Base-by-base conservation (phyloP, 306 rosid species). In the Acacia acuminata region DNA sequence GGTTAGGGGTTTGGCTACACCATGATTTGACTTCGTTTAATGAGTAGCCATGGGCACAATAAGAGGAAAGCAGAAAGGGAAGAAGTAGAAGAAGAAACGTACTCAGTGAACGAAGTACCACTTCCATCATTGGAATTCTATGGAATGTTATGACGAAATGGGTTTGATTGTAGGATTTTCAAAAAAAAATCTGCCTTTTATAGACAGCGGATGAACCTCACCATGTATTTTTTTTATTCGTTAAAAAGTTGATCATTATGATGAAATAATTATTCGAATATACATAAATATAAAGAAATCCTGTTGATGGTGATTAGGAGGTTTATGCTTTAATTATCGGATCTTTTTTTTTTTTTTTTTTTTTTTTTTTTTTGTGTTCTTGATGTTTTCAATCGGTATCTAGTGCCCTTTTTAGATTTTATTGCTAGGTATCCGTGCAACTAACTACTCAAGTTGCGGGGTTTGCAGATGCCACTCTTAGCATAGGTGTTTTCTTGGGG, bases 1-100 rank as follows among this genome's bases (percentile, higher is more conserved):
- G 92, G 77, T 86, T 47, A 12, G 94, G 94, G n/a, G 94, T 90
- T 83, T 90, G 85, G 84, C 83, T 73, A 48, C 94, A 90, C 91
- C 91, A 88, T 19, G 20, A 32, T 56, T 85, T 86, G 4, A 85
- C 17, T 60, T 90, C 92, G 0, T 77, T 53, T 2, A 10, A 7
- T 0, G 88, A 47, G 78, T 86, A 82, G 5, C 69, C 80, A 73
- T 76, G 34, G 4, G 58, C 48, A 47, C 25, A 17, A 32, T 14
- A 3, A 71, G 14, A 48, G 53, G 73, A 78, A 10, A 75, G 70
- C 17, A 24, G 43, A 40, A 80, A 56, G 1, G 65, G 67, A 40
- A 71, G 65, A 14, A 81, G 4, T 3, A 78, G 20, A 19, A 15
- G 77, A 1, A 7, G 51, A 17, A 60, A 43, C 6, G 25, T 30